Evolutionary conservation across 768 basidiomycete genomes (phyloP), one percentile per base, ranked within the genome.

Genomic region (Mycena metata): DNA sequence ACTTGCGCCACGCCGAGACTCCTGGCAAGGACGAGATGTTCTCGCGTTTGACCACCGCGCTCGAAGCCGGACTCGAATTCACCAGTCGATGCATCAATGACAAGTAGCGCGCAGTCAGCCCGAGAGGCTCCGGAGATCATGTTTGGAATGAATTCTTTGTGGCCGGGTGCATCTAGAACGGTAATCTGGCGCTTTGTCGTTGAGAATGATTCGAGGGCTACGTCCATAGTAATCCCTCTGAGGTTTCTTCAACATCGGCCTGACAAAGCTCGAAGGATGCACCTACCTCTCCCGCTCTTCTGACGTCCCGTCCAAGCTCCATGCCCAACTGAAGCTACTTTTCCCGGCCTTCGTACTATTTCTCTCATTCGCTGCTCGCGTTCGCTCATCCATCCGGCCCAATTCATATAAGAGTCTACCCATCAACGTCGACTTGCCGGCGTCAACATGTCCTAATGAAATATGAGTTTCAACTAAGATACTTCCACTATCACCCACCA

Each of bases 91-190:
- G 96, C 91, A 77, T 98, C 98, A 30, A 99, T 90, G 5, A 99
- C 96, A 23, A 99, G 89, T 10, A 99, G 80, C 0, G 98, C 96
- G 52, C 95, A 95, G 72, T 99, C 98, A 0, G 97, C 98, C 79
- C 98, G 98, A 2, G 96, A 91, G 9, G 98, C 97, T 1, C 98
- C 98, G 0, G 96, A 98, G 59, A 99, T 99, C 97, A 99, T 99
- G 76, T 99, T 99, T 1, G 98, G 98, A 69, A 99, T 93, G 74
- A 99, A 99, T 76, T 99, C 98, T 71, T 91, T 92, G 79, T 99
- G 98, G 0, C 98, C 98, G 0, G 98, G 98, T 0, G 97, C 97
- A 74, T 99, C 98, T 35, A 99, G 87, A n/a, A 99, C 88, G 2
- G 96, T 98, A 71, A 99, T 90, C 69, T 90, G 87, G 56, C 93